Evolutionary conservation across 257 asterid species (phyloP), one percentile per base, ranked within the genome.

Genomic region (Salvia splendens): DNA sequence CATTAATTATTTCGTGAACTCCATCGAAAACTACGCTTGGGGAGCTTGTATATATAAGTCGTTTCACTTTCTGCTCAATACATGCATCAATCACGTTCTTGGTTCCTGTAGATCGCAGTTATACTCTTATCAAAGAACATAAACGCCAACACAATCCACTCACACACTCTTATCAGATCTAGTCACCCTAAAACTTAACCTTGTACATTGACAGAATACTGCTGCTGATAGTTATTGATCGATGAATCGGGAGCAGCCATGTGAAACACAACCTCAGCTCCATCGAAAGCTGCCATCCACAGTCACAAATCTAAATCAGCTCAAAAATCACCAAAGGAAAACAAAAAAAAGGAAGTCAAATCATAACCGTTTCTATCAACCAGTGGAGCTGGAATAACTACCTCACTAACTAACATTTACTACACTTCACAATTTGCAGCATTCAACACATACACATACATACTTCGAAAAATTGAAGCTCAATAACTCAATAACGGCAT

Each of bases 241-340:
- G 95, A 87, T 6, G 92, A 87, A 81, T 87, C 92, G 59, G 92
- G 95, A 42, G 95, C 95, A 65, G 92, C 92, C 95, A 87, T 87
- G 81, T 87, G 95, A 62, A 87, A 87, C 61, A 87, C 89, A 52
- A 81, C 92, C 73, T 87, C 88, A 14, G 89, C 89, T 75, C 95
- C 92, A 72, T 71, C 70, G 67, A 72, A 82, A 61, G 83, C 95
- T 87, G 78, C 82, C 82, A 78, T 54, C 11, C 41, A 56, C 58
- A 53, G 8, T 52, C 33, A 32, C 32, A 68, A 68, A 32, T 28
- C 6, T 12, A 5, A 67, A 67, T 3, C 30, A 41, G 8, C 15
- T 60, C 35, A 1, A 20, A 60, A 15, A 40, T 24, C 14, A 24
- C 59, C 59, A 24, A 40, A 7, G 7, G 33, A 16, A 6, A 50